Conservation (phyloP, 163 green algal species). For the Chloroidium sp. region DNA sequence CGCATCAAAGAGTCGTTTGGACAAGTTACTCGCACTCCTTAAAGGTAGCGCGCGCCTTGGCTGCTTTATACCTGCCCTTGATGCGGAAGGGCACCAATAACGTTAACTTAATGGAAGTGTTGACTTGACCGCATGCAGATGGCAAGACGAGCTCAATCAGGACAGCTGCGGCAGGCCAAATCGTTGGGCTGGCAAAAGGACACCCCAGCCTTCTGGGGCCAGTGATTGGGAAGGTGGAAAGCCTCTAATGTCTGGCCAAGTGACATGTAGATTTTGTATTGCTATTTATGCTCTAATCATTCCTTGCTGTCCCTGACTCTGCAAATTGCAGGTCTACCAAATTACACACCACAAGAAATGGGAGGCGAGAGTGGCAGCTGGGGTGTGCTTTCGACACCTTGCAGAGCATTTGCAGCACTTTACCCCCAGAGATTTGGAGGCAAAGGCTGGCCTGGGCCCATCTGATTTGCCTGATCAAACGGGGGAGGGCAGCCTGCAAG, state of each 20-base stretch:
- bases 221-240: conserved; percentile 48
- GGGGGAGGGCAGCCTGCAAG: neutral
- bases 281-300: neutral
- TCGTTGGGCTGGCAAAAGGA: conserved; percentile 49
- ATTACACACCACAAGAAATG: conserved; percentile 57
- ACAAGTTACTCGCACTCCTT: too few relatives aligned
- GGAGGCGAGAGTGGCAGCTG: conserved; percentile 64
- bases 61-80: too few relatives aligned
- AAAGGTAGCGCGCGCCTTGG: too few relatives aligned
- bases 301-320: neutral
- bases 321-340: conserved; percentile 29
- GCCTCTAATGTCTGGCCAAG: neutral
- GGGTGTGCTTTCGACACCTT: conserved; percentile 55
- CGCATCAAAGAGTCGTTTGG: too few relatives aligned
- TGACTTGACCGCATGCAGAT: conserved; percentile 28
- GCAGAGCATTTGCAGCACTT: conserved; percentile 59
- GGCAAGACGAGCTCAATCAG: conserved; percentile 49
- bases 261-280: neutral
- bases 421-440: neutral
- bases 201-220: conserved; percentile 67
- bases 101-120: neutral
- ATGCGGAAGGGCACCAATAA: neutral
- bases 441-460: conserved; percentile 5
- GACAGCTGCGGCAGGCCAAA: conserved; percentile 64
- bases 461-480: too few relatives aligned